Conservation (phyloP, 2,329 filamentous ascomycete species). For the Metarhizium humberi region DNA sequence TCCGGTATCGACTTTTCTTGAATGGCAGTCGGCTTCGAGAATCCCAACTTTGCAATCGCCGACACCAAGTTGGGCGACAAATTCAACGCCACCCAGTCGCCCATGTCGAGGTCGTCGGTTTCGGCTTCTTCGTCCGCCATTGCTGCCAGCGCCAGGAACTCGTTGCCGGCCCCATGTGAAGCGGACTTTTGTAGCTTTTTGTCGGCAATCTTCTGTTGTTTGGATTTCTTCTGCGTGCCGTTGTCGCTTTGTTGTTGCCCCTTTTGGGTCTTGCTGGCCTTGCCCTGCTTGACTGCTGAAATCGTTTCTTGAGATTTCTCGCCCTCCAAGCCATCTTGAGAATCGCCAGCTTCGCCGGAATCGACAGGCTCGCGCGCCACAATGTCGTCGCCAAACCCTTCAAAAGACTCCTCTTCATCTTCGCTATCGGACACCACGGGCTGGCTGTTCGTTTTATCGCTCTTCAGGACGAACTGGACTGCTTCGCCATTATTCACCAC, state of each 20-base stretch:
- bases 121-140: conserved; percentile 44
- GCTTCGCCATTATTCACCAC: conserved; percentile 58
- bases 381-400: conserved; percentile 50
- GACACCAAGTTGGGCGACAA: conserved; percentile 64
- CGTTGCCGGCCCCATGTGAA: conserved; percentile 27
- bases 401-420: conserved; percentile 48
- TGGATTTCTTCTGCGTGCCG: conserved; percentile 2
- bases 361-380: conserved; percentile 22
- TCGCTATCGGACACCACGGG: conserved; percentile 9
- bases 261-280: conserved; percentile 12
- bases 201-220: conserved; percentile 23
- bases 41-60: conserved; percentile 70
- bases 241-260: conserved; percentile 11
- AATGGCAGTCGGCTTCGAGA: conserved; percentile 72
- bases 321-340: conserved; percentile 21
- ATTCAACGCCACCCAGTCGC: conserved; percentile 67
- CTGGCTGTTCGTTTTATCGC: conserved; percentile 11
- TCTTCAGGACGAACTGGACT: conserved; percentile 43
- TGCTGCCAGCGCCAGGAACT: conserved; percentile 45
- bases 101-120: conserved; percentile 57
- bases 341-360: conserved; percentile 21
- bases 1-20: conserved; percentile 73
- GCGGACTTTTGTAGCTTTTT: conserved; percentile 27
- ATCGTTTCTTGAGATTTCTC: conserved; percentile 8
- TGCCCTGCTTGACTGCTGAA: conserved; percentile 7